phyloP scores from a whole-genome alignment of 306 rosid genomes.

The Cicer arietinum region DNA sequence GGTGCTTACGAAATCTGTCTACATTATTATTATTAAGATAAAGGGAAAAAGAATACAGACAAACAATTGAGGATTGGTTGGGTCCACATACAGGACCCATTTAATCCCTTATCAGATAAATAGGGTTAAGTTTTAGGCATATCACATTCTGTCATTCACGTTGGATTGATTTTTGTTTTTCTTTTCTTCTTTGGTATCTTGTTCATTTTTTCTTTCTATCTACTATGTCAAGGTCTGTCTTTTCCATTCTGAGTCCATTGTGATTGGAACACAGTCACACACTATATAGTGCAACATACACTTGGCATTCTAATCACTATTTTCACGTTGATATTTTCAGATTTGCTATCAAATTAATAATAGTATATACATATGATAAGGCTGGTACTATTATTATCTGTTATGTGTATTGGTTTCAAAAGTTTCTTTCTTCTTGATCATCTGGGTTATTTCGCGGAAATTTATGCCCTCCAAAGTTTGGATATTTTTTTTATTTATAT shows the following conservation, averaged over 20 bases:
- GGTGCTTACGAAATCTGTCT: slow-evolving; percentile 25
- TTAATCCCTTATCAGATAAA: slow-evolving; percentile 17
- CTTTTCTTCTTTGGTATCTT: slow-evolving; percentile 13
- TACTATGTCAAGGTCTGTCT: slow-evolving; percentile 18
- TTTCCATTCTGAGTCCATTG: not conserved
- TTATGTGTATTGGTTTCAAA: too few species aligned
- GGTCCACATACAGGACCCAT: slow-evolving; percentile 29
- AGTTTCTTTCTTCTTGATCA: too few species aligned
- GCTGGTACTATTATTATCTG: too few species aligned
- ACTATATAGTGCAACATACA: not conserved
- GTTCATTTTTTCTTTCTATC: slow-evolving; percentile 18
- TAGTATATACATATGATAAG: too few species aligned
- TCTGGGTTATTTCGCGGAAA: too few species aligned
- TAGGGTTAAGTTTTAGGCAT: not conserved
- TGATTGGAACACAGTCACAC: slow-evolving; percentile 2
- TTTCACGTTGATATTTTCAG: too few species aligned
- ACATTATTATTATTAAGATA: not conserved
- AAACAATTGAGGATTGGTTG: slow-evolving; percentile 29
- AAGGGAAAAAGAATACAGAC: slow-evolving; percentile 29
- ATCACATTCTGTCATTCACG: not conserved
- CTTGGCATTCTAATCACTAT: slow-evolving; percentile 8
- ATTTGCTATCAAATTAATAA: too few species aligned
- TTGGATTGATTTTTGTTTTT: slow-evolving; percentile 17
- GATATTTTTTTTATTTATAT: too few species aligned
- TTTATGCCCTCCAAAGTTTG: too few species aligned